Evolutionary conservation across 1,284 basidiomycete genomes (phyloP).

Genomic region (Ceratobasidium sp.): DNA sequence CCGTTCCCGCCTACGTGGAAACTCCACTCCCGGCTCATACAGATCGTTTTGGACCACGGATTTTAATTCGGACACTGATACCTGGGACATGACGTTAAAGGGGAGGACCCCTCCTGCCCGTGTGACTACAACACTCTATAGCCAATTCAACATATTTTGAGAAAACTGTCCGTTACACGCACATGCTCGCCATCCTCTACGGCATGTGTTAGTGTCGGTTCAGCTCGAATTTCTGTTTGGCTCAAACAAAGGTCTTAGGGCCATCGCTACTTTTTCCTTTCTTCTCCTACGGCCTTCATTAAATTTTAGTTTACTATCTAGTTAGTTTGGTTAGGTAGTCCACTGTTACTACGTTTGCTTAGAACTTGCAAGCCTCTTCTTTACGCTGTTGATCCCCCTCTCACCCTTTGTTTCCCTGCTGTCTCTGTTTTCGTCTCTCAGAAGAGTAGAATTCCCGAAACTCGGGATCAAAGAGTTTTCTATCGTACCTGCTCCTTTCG

Average conservation of each 20-base stretch:
- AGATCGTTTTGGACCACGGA: constrained; percentile 4
- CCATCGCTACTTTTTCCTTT: not conserved
- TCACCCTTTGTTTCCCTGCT: no score
- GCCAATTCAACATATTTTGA: no score
- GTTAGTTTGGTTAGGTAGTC: not conserved
- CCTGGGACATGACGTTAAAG: not conserved
- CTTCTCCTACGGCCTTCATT: not conserved
- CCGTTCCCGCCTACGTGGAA: not conserved
- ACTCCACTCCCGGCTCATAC: constrained; percentile 3
- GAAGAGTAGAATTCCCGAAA: no score
- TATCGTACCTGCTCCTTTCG: no score
- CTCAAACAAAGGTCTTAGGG: not conserved
- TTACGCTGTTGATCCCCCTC: no score
- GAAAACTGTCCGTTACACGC: no score
- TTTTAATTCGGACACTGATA: constrained; percentile 13
- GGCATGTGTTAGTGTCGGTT: not conserved
- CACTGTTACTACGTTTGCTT: not conserved
- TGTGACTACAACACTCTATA: no score
- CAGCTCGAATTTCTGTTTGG: not conserved
- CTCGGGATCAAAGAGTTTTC: no score
- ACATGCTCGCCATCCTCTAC: not conserved
- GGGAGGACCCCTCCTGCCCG: no score
- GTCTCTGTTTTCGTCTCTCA: not conserved
- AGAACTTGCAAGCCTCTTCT: no score
- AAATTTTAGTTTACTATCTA: not conserved